Base-by-base conservation (phyloP, 495 filamentous ascomycete species). In the Pyrenula aspistea region DNA sequence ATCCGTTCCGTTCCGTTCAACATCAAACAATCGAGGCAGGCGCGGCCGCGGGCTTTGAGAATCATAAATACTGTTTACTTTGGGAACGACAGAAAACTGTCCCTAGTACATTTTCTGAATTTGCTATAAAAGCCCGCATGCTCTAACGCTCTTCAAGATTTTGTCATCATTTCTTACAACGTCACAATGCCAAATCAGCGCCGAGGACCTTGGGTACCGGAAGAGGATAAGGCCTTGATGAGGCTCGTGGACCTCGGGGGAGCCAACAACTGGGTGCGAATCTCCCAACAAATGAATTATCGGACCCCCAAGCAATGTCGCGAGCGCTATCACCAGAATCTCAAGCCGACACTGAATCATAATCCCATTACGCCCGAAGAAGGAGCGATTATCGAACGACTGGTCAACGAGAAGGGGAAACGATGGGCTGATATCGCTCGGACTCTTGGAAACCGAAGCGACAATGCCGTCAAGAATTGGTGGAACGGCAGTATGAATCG, bases 391-490 rank as follows among this genome's bases (percentile, higher is more conserved):
- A 96, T 98, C 67, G 88, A 94, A 70, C 75, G 79, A 51, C 74
- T 93, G 71, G 91, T 96, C 31, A 70, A 68, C 22, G 83, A 90
- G 59, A 86, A 88, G 76, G 93, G 93, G 52, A 94, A 89, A 72
- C 78, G 86, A 23, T 98, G 93, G 93, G 93, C 93, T 2, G 89
- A 96, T 62, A 97, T 98, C 61, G 91, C 93, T 23, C 80, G 93
- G 62, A 75, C 80, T 19, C 80, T 98, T 22, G 80, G 85, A 19
- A 92, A 91, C 59, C 83, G 93, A 62, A 95, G 91, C 73, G 93
- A 98, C 76, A 98, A 98, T 65, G 88, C 89, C 25, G 91, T 98
- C 53, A 98, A 98, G 81, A 98, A 98, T 72, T 97, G 91, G 89
- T 96, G 89, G 89, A 97, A 98, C 70, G 92, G 93, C 31, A 88